Conservation (phyloP, 257 asterid genomes). For the Solanum piurae region DNA sequence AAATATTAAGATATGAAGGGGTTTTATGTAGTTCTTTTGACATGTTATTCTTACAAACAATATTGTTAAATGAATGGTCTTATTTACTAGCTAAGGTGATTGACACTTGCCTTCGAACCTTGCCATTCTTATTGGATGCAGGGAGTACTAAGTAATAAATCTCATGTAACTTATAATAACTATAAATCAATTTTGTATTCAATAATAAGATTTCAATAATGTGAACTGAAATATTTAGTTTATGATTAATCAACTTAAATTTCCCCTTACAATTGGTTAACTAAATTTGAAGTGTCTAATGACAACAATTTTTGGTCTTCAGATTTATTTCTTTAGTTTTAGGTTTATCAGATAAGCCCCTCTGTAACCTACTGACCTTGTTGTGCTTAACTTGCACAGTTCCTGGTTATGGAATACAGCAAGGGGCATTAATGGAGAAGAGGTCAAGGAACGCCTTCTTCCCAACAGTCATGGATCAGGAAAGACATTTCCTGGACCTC, state of each 20-base stretch:
- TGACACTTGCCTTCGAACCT: not conserved
- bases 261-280: not conserved
- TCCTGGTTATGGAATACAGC: constrained; percentile 94
- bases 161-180: not conserved
- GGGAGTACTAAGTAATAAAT: not conserved
- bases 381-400: constrained; percentile 24
- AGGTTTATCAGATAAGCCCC: not conserved
- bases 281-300: not conserved
- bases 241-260: not conserved
- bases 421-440: constrained; percentile 83
- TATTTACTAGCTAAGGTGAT: not conserved
- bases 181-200: not conserved
- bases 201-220: not conserved
- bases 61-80: not conserved
- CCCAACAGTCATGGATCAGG: constrained; percentile 97
- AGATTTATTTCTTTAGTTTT: not conserved
- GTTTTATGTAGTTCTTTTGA: not conserved
- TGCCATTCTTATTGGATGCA: not conserved
- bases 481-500: constrained; percentile 87
- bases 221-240: not conserved
- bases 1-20: not conserved
- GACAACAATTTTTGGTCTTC: not conserved
- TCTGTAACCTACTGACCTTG: not conserved
- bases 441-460: constrained; percentile 91
- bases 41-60: not conserved